Conservation (phyloP, 306 rosid genomes). For the Vigna angularis region DNA sequence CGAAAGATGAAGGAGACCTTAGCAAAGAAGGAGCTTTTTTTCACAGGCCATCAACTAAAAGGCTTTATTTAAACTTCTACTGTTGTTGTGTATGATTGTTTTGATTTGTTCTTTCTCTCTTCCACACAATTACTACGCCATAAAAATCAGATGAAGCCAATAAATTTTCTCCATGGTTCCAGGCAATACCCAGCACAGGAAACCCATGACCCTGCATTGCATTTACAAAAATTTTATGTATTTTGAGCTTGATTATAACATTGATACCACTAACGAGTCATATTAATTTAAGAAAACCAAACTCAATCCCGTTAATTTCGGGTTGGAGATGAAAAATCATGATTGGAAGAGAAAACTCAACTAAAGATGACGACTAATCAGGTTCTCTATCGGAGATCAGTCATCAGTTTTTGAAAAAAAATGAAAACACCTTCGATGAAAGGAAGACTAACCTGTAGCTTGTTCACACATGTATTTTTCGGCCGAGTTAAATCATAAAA, state of each 20-base stretch:
- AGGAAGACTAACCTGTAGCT: slow-evolving; percentile 77
- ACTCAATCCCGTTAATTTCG: no score
- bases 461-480: slow-evolving; percentile 92
- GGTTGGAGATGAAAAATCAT: no score
- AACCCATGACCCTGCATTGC: slow-evolving; percentile 90
- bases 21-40: not conserved
- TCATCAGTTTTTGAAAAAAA: no score
- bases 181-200: slow-evolving; percentile 87
- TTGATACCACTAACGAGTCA: no score
- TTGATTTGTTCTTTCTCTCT: slow-evolving; percentile 80
- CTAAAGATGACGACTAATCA: no score
- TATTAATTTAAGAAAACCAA: no score
- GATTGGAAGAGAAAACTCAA: no score
- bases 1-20: slow-evolving; percentile 23
- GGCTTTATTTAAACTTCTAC: slow-evolving; percentile 13
- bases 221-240: slow-evolving; percentile 36
- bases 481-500: slow-evolving; percentile 96
- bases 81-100: slow-evolving; percentile 29
- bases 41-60: not conserved
- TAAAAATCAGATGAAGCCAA: slow-evolving; percentile 93
- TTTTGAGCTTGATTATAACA: slow-evolving; percentile 29
- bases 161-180: slow-evolving; percentile 95
- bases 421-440: not conserved
- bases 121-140: slow-evolving; percentile 95
- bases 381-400: no score